Percentiles rank a stretch among this genome's conserved stretches.
phyloP scores from a whole-genome alignment of 495 filamentous ascomycete genomes.

The Neurospora sp. region DNA sequence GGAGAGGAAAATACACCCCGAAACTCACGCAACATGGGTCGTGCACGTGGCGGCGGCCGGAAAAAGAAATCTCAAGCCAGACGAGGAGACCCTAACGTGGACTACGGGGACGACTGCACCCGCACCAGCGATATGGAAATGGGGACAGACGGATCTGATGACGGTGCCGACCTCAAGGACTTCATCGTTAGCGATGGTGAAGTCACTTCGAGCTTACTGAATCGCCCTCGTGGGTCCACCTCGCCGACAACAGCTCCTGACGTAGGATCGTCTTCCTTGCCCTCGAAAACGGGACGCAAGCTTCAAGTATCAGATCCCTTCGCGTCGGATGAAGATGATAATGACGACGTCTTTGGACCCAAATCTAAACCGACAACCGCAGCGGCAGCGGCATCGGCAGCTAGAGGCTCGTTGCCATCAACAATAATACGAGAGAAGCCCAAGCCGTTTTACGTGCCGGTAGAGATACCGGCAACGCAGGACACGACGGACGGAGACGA shows the following conservation, averaged over 20 bases:
- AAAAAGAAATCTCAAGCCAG: slow-evolving; percentile 8
- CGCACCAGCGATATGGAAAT: slow-evolving; percentile 37
- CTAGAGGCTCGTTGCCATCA: background rate
- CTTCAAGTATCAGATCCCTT: background rate
- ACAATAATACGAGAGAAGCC: background rate
- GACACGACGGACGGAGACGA: slow-evolving; percentile 17
- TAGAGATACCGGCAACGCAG: slow-evolving; percentile 20
- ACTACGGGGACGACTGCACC: slow-evolving; percentile 37
- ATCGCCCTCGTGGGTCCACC: slow-evolving; percentile 13
- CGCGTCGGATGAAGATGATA: background rate
- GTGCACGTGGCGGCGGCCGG: slow-evolving; percentile 1
- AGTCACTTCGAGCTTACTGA: slow-evolving; percentile 27
- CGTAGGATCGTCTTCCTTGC: slow-evolving; percentile 4
- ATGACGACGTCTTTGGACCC: background rate
- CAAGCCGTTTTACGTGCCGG: slow-evolving; percentile 25
- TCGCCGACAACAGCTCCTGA: slow-evolving; percentile 17
- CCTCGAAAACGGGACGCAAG: background rate
- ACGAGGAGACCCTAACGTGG: slow-evolving; percentile 28
- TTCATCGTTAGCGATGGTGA: slow-evolving; percentile 37
- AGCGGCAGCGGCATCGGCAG: background rate
- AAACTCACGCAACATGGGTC: background rate
- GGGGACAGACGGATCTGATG: slow-evolving; percentile 32
- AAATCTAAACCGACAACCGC: background rate
- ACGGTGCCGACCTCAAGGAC: slow-evolving; percentile 32
- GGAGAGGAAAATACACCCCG: slow-evolving; percentile 8